These are phyloP conservation scores for Phytophthora sp. DNA, from an alignment of 352 stramenopile species.

Conservation along the genomic window DNA sequence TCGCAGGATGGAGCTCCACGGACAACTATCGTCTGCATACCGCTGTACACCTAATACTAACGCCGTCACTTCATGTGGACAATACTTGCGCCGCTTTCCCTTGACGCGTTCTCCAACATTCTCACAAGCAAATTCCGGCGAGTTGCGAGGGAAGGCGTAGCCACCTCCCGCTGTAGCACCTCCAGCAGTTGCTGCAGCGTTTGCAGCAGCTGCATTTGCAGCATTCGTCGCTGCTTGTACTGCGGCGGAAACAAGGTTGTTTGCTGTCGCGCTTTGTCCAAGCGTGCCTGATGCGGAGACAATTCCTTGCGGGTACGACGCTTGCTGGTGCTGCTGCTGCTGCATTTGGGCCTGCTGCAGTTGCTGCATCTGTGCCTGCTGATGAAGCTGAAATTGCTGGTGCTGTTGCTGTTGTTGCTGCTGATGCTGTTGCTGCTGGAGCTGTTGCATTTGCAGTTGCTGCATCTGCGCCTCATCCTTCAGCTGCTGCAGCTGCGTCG, in stretches of 20 bases:
- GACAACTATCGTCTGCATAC: slow-evolving; percentile 85
- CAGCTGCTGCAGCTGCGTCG: slow-evolving; percentile 26
- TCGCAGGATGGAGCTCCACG: slow-evolving; percentile 81
- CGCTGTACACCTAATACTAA: slow-evolving; percentile 82
- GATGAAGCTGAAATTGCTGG: slow-evolving; percentile 30
- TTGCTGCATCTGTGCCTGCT: slow-evolving; percentile 36
- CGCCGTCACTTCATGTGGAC: slow-evolving; percentile 84
- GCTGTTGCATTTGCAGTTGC: slow-evolving; percentile 35
- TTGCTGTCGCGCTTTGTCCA: slow-evolving; percentile 35
- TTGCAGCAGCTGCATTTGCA: slow-evolving; percentile 20
- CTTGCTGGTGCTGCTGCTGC: slow-evolving; percentile 38
- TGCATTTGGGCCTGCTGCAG: slow-evolving; percentile 43
- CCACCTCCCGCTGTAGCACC: slow-evolving; percentile 35
- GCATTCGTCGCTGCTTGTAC: slow-evolving; percentile 49
- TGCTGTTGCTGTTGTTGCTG: slow-evolving; percentile 37
- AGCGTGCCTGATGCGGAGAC: slow-evolving; percentile 28
- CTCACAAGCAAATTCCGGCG: slow-evolving; percentile 79
- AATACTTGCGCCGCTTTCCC: slow-evolving; percentile 84
- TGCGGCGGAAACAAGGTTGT: slow-evolving; percentile 47
- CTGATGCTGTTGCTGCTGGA: slow-evolving; percentile 39
- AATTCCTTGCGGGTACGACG: slow-evolving; percentile 38
- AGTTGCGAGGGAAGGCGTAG: slow-evolving; percentile 73
- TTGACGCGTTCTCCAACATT: slow-evolving; percentile 87
- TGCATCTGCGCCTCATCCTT: slow-evolving; percentile 41
- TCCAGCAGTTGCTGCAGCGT: slow-evolving; percentile 32